Conservation (phyloP, 306 rosid species). For the Vigna nakashimae region DNA sequence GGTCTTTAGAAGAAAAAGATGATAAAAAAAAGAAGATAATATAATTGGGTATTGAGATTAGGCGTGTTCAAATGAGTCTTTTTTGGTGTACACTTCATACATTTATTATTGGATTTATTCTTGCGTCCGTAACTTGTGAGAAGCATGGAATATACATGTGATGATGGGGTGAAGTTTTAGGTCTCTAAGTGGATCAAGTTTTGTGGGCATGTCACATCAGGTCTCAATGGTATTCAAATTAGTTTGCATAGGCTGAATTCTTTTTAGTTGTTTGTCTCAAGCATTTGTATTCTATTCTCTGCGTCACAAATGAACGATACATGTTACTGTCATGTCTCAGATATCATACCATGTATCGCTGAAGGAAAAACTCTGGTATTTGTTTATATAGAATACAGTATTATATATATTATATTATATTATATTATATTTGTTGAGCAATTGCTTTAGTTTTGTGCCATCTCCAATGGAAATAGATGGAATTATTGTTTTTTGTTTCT, state of each 20-base stretch:
- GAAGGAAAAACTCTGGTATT: not conserved
- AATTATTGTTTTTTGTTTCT: too few species aligned
- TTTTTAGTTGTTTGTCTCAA: conserved; percentile 34
- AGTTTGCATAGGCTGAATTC: conserved; percentile 47
- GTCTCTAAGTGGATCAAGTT: conserved; percentile 26
- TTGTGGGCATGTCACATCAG: conserved; percentile 41
- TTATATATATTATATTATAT: not conserved
- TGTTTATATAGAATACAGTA: conserved; percentile 10
- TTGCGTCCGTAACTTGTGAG: conserved; percentile 65
- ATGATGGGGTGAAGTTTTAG: conserved; percentile 21
- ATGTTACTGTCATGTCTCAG: conserved; percentile 17
- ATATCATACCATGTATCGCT: conserved; percentile 9
- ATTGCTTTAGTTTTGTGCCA: not conserved
- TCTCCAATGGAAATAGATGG: not conserved
- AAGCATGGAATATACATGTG: conserved; percentile 51
- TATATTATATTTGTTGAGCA: not conserved
- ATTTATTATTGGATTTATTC: conserved; percentile 96
- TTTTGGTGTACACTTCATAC: conserved; percentile 60
- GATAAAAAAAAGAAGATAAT: conserved; percentile 34
- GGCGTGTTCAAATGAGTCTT: conserved; percentile 51
- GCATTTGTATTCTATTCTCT: conserved; percentile 23
- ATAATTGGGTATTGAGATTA: conserved; percentile 63
- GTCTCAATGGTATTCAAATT: conserved; percentile 27
- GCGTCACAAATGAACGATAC: conserved; percentile 30
- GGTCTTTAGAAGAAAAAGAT: conserved; percentile 24